phyloP scores from a whole-genome alignment of 139 green algal genomes.

The Auxenochlorella pyrenoidosa region DNA sequence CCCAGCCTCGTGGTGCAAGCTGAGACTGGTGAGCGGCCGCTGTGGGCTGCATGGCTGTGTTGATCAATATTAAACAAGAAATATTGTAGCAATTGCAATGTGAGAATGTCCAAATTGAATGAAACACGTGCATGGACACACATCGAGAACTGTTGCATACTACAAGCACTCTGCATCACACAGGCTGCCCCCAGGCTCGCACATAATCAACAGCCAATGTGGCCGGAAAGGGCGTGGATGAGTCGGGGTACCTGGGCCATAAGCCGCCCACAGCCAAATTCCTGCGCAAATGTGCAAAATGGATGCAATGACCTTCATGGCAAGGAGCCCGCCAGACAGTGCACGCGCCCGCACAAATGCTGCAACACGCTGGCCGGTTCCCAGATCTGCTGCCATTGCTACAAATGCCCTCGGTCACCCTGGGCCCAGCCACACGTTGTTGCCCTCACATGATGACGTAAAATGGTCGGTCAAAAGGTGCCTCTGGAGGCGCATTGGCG shows the following conservation, averaged over 20 bases:
- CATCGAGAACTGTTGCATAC: too few relatives aligned
- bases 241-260: constrained; percentile 5
- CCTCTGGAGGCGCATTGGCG: neutral
- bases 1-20: too few relatives aligned
- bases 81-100: too few relatives aligned
- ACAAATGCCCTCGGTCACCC: neutral
- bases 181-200: neutral
- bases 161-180: neutral
- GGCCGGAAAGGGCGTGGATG: constrained; percentile 3
- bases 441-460: constrained; percentile 32
- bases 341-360: neutral
- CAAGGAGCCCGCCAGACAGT: neutral
- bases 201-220: constrained; percentile 23
- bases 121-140: too few relatives aligned
- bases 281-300: neutral
- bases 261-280: constrained; percentile 29
- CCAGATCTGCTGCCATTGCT: too few relatives aligned
- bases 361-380: too few relatives aligned
- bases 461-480: constrained; percentile 28
- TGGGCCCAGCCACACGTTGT: too few relatives aligned
- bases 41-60: too few relatives aligned
- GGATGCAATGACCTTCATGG: neutral
- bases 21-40: too few relatives aligned
- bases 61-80: too few relatives aligned
- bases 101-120: too few relatives aligned